phyloP scores from a whole-genome alignment of 2,329 filamentous ascomycete species.

The Ilyonectria robusta region DNA sequence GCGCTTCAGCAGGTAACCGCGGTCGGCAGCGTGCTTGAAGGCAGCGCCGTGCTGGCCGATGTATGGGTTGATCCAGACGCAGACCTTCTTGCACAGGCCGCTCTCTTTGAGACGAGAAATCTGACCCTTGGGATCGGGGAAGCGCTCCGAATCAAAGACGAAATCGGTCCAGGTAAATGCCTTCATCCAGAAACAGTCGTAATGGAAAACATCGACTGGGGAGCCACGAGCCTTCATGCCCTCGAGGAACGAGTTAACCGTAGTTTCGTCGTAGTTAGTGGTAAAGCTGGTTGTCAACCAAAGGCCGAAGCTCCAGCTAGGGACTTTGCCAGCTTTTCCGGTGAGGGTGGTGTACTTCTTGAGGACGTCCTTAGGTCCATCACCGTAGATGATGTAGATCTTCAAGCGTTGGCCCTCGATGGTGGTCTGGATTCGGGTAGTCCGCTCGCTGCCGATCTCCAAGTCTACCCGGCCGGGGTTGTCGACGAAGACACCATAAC shows the following conservation, averaged over 20 bases:
- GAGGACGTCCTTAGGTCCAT: slow-evolving; percentile 79
- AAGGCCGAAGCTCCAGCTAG: slow-evolving; percentile 81
- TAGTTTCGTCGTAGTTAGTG: slow-evolving; percentile 79
- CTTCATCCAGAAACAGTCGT: slow-evolving; percentile 84
- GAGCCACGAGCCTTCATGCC: slow-evolving; percentile 77
- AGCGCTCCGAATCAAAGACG: slow-evolving; percentile 76
- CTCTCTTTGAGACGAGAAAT: slow-evolving; percentile 75
- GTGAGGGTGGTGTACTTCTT: slow-evolving; percentile 77
- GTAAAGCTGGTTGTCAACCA: slow-evolving; percentile 86
- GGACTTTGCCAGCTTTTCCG: slow-evolving; percentile 74
- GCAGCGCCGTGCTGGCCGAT: slow-evolving; percentile 78
- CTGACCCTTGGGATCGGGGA: slow-evolving; percentile 77
- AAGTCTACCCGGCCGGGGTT: slow-evolving; percentile 78
- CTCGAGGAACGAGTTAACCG: slow-evolving; percentile 77
- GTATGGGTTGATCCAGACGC: slow-evolving; percentile 84
- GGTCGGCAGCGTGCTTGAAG: slow-evolving; percentile 74
- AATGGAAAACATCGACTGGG: slow-evolving; percentile 81
- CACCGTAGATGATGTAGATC: slow-evolving; percentile 81
- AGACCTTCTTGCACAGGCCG: slow-evolving; percentile 74
- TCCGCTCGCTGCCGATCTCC: slow-evolving; percentile 82
- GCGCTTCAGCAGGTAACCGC: slow-evolving; percentile 78
- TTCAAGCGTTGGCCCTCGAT: slow-evolving; percentile 79
- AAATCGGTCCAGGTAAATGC: slow-evolving; percentile 84
- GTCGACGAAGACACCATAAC: slow-evolving; percentile 84
- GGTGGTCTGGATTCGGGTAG: slow-evolving; percentile 77